Conservation (phyloP, 495 filamentous ascomycete species). For the Lepidopterella palustris region DNA sequence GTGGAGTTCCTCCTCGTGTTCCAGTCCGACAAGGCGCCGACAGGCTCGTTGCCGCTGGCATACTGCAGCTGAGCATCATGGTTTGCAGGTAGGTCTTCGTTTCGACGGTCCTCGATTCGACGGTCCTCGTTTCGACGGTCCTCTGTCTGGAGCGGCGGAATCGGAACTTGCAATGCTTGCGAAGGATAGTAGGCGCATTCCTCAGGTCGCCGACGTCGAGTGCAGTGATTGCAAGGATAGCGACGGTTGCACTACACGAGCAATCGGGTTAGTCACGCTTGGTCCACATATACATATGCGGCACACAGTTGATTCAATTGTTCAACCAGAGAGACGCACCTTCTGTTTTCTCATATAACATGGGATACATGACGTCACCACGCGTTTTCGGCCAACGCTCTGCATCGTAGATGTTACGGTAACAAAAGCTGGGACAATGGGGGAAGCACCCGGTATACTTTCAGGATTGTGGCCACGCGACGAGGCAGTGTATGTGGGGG, state of each 20-base stretch:
- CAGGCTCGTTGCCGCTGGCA: neutral
- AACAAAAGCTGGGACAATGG: too few species aligned
- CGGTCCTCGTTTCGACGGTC: too few species aligned
- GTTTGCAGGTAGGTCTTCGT: neutral
- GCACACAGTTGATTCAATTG: too few species aligned
- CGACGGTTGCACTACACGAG: conserved; percentile 5
- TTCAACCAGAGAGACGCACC: neutral
- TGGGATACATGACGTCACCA: conserved; percentile 1
- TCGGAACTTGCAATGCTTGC: neutral
- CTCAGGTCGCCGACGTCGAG: conserved; percentile 1
- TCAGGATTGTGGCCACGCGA: too few species aligned
- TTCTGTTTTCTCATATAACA: conserved; percentile 6
- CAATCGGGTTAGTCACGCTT: neutral
- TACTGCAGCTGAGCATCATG: neutral
- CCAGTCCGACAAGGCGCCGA: neutral
- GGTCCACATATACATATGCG: too few species aligned
- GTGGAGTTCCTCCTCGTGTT: neutral
- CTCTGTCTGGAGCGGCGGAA: too few species aligned
- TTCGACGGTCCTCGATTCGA: neutral
- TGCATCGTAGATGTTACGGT: too few species aligned
- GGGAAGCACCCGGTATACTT: too few species aligned
- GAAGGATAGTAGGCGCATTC: conserved; percentile 5
- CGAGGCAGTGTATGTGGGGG: too few species aligned
- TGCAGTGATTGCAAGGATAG: conserved; percentile 9
- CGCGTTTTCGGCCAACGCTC: conserved; percentile 1